These are phyloP conservation scores for Alternaria sp. DNA, from an alignment of 2,329 filamentous ascomycete genomes.

Conservation along the genomic window DNA sequence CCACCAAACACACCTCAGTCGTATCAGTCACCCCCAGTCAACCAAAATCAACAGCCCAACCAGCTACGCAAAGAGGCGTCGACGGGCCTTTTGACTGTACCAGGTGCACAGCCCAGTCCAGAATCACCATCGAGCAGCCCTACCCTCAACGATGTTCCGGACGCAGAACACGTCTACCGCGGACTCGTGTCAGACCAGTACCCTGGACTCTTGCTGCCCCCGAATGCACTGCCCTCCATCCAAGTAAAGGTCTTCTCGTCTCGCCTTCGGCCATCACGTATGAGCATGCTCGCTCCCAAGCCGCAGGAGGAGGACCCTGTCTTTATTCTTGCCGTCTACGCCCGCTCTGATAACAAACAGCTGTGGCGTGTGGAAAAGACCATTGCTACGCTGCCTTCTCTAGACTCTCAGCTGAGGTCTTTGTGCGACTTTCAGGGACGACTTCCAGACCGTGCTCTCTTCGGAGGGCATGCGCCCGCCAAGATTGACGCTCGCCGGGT, in stretches of 20 bases:
- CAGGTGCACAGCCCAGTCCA: constrained; percentile 42
- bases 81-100: constrained; percentile 36
- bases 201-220: constrained; percentile 82
- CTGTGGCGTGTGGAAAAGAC: constrained; percentile 97
- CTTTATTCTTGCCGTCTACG: constrained; percentile 86
- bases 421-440: constrained; percentile 73
- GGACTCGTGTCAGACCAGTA: constrained; percentile 86
- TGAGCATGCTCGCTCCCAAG: constrained; percentile 80
- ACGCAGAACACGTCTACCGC: constrained; percentile 66
- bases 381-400: constrained; percentile 75
- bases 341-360: constrained; percentile 75
- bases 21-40: constrained; percentile 60
- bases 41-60: constrained; percentile 45
- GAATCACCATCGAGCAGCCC: constrained; percentile 39
- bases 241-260: constrained; percentile 89
- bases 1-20: constrained; percentile 72
- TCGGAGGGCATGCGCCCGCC: constrained; percentile 90
- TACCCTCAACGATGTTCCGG: constrained; percentile 38
- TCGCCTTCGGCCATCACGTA: constrained; percentile 87
- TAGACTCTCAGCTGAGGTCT: constrained; percentile 82
- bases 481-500: constrained; percentile 86
- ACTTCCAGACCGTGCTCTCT: constrained; percentile 83
- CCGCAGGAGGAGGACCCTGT: constrained; percentile 90
- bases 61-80: constrained; percentile 32
- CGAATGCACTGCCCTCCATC: constrained; percentile 86